Conservation (phyloP, 1,284 basidiomycete genomes). For the Ganoderma multipileum region DNA sequence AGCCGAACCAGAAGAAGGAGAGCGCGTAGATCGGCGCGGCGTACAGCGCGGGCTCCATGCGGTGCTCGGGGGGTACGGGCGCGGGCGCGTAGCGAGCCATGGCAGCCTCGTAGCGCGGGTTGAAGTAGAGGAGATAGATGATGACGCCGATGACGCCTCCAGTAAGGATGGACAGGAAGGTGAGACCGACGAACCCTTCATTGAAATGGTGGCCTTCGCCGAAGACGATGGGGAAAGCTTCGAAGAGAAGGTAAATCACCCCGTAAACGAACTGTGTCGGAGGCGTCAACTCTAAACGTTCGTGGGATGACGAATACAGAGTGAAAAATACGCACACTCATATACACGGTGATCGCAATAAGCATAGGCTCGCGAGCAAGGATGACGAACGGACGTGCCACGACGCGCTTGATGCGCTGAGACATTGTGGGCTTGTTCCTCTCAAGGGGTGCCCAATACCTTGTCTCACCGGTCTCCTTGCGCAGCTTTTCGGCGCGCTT, state of each 20-base stretch:
- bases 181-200: slow-evolving; percentile 48
- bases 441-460: slow-evolving; percentile 55
- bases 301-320: background rate
- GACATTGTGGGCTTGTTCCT: slow-evolving; percentile 42
- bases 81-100: slow-evolving; percentile 44
- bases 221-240: slow-evolving; percentile 45
- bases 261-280: slow-evolving; percentile 48
- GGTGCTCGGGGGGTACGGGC: slow-evolving; percentile 53
- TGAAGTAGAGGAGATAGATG: slow-evolving; percentile 40
- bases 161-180: slow-evolving; percentile 54
- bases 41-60: slow-evolving; percentile 49
- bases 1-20: slow-evolving; percentile 55
- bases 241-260: slow-evolving; percentile 49
- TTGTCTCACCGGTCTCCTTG: slow-evolving; percentile 59
- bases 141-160: slow-evolving; percentile 40
- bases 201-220: slow-evolving; percentile 45
- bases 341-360: slow-evolving; percentile 53
- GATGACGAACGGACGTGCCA: slow-evolving; percentile 50
- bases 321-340: slow-evolving; percentile 42
- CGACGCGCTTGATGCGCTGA: slow-evolving; percentile 40
- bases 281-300: background rate
- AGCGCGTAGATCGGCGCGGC: slow-evolving; percentile 50
- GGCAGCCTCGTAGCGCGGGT: slow-evolving; percentile 40
- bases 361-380: slow-evolving; percentile 54
- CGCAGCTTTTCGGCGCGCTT: slow-evolving; percentile 42